A percentile compares a stretch with the other conserved stretches of the same genome.
Conservation (phyloP, 2,329 filamentous ascomycete genomes). For the Penicillium thymicola region DNA sequence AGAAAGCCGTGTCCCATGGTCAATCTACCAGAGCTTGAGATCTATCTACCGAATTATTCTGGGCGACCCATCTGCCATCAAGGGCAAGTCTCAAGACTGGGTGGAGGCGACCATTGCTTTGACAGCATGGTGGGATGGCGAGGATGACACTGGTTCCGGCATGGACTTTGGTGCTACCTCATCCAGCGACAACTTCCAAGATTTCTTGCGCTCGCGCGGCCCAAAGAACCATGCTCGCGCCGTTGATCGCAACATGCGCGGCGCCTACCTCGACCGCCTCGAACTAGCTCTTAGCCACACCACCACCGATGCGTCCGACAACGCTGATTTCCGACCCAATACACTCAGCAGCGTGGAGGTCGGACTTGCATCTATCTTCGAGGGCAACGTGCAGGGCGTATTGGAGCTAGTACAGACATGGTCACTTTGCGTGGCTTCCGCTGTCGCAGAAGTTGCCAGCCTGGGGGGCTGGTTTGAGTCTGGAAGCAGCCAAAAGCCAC, state of each 20-base stretch:
- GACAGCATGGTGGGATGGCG: constrained; percentile 89
- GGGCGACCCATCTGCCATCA: constrained; percentile 70
- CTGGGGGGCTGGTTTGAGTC: constrained; percentile 76
- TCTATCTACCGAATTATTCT: constrained; percentile 77
- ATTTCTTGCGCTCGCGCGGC: constrained; percentile 25
- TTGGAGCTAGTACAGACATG: constrained; percentile 71
- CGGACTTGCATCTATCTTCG: constrained; percentile 74
- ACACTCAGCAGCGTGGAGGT: constrained; percentile 73
- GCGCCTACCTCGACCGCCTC: constrained; percentile 72
- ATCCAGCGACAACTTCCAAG: constrained; percentile 14
- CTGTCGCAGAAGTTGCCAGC: constrained; percentile 80
- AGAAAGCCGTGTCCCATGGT: constrained; percentile 83
- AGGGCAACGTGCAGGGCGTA: constrained; percentile 74
- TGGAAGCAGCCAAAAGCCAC: constrained; percentile 51
- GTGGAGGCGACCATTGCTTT: constrained; percentile 81
- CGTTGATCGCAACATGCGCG: constrained; percentile 54
- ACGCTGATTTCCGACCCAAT: constrained; percentile 66
- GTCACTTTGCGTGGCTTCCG: constrained; percentile 75
- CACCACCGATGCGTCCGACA: constrained; percentile 62
- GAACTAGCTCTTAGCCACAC: constrained; percentile 64
- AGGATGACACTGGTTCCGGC: constrained; percentile 53
- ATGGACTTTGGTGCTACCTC: constrained; percentile 23
- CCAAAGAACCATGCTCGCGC: constrained; percentile 40
- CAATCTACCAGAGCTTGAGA: constrained; percentile 80
- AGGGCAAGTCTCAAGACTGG: constrained; percentile 82